Percentiles rank a stretch among this genome's conserved stretches.
These are phyloP conservation scores for Pseudevernia furfuracea DNA, from an alignment of 495 filamentous ascomycete species.

Conservation along the genomic window DNA sequence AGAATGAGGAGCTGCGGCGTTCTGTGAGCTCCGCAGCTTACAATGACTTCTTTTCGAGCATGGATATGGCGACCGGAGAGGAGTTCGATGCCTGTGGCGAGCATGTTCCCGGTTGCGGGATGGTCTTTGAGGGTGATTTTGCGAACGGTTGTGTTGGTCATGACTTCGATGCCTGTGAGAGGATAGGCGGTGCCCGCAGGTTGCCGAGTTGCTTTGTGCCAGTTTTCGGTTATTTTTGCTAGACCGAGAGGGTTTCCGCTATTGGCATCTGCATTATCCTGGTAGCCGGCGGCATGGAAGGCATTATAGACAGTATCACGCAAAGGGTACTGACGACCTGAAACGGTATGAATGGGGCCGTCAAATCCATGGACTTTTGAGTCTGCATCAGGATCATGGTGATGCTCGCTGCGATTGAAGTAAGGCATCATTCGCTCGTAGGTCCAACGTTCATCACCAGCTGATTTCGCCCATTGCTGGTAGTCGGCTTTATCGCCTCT, in stretches of 20 bases:
- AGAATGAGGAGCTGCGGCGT: constrained; percentile 51
- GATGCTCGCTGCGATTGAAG: constrained; percentile 23
- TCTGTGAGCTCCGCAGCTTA: constrained; percentile 44
- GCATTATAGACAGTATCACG: constrained; percentile 1
- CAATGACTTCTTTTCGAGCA: constrained; percentile 38
- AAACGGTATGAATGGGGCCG: constrained; percentile 25
- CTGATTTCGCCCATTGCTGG: constrained; percentile 34
- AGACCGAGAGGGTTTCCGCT: constrained; percentile 6
- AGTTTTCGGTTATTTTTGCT: constrained; percentile 3
- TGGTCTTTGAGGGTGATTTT: constrained; percentile 27
- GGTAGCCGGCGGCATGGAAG: neutral
- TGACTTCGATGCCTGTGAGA: constrained; percentile 23
- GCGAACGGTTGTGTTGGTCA: constrained; percentile 30
- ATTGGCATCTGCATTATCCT: constrained; percentile 10
- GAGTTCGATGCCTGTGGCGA: constrained; percentile 27
- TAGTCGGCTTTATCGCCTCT: constrained; percentile 34
- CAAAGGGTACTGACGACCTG: constrained; percentile 31
- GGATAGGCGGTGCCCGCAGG: constrained; percentile 14
- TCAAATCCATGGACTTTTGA: constrained; percentile 27
- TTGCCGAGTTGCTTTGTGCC: constrained; percentile 8
- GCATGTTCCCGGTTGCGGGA: constrained; percentile 2
- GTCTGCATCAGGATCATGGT: constrained; percentile 21
- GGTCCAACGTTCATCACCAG: constrained; percentile 34
- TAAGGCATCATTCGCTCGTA: constrained; percentile 30
- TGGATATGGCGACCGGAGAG: constrained; percentile 22